These are phyloP conservation scores for Exobasidium cylindrosporum DNA, from an alignment of 1,284 basidiomycete genomes.

Conservation along the genomic window DNA sequence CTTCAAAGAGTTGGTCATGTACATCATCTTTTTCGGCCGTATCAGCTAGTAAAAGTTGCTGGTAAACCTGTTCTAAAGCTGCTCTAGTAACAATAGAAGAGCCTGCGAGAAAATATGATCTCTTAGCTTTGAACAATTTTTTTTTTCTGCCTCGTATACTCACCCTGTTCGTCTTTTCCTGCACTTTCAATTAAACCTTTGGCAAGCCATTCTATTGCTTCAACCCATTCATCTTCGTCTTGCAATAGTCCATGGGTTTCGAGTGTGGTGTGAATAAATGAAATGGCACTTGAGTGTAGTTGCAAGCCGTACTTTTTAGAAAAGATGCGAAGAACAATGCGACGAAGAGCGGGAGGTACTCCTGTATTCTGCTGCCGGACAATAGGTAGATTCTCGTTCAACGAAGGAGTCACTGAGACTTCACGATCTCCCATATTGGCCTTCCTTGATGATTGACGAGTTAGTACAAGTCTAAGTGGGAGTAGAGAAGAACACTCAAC, in stretches of 20 bases:
- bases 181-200: slow-evolving; percentile 35
- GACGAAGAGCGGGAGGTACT: slow-evolving; percentile 41
- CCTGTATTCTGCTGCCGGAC: not conserved
- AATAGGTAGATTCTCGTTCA: not conserved
- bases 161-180: slow-evolving; percentile 4
- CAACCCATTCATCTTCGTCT: slow-evolving; percentile 32
- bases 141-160: slow-evolving; percentile 2
- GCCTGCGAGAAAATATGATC: not conserved
- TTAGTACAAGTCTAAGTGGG: no score
- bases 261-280: slow-evolving; percentile 45
- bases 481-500: no score
- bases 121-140: not conserved
- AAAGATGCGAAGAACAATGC: slow-evolving; percentile 42
- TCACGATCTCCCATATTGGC: not conserved
- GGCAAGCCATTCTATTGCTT: slow-evolving; percentile 51
- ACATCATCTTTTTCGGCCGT: slow-evolving; percentile 20
- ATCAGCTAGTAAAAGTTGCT: slow-evolving; percentile 42
- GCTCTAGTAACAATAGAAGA: slow-evolving; percentile 40
- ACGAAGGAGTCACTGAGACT: slow-evolving; percentile 1
- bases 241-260: slow-evolving; percentile 43
- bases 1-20: slow-evolving; percentile 39
- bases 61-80: slow-evolving; percentile 44
- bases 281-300: slow-evolving; percentile 48
- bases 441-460: no score
- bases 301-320: slow-evolving; percentile 49